Evolutionary conservation across 2,329 filamentous ascomycete species (phyloP), one percentile per base, ranked within the genome.

Genomic region (Magnaporthales sp.): DNA sequence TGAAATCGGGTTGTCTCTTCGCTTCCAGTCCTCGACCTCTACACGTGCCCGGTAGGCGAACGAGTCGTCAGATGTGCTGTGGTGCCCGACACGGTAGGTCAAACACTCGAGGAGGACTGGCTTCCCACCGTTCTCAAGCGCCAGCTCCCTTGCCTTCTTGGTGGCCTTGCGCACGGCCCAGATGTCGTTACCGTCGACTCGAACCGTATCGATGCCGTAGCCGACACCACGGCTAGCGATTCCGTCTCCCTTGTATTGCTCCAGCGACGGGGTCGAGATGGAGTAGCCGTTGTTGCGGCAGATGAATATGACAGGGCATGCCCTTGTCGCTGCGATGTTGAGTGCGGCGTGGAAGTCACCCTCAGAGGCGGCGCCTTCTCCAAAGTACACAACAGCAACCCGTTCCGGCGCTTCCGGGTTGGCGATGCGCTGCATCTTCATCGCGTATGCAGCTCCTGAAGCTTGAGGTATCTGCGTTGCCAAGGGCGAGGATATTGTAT

Each of bases 41-140:
- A 97, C 89, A 29, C 90, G 88, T 1, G 93, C 93, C 9, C 95
- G 90, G 80, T 99, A 99, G 0, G 95, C 95, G 74, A 97, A 99
- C 29, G 91, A 95, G 78, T 99, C 95, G 74, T 99, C 95, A 0
- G 91, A 95, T 0, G 95, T 99, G 77, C 92, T 97, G 80, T 99
- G 95, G 75, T 99, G 76, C 7, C 91, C 94, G 60, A 98, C 93
- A n/a, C 95, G 92, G 79, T 99, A 99, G 27, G 91, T 94, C 91
- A 99, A 96, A 67, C 93, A 93, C 79, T 99, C 95, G 56, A 99
- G 90, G 8, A 99, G 81, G 0, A 99, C 86, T 0, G 92, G 93
- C 69, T 86, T 87, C 4, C 92, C 91, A n/a, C 91, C 92, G 60
- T 91, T 88, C 67, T 90, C 81, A 3, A 98, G 83, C 0, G 94